Base-by-base conservation (phyloP, 1,284 basidiomycete species). In the Moniliella sp. region DNA sequence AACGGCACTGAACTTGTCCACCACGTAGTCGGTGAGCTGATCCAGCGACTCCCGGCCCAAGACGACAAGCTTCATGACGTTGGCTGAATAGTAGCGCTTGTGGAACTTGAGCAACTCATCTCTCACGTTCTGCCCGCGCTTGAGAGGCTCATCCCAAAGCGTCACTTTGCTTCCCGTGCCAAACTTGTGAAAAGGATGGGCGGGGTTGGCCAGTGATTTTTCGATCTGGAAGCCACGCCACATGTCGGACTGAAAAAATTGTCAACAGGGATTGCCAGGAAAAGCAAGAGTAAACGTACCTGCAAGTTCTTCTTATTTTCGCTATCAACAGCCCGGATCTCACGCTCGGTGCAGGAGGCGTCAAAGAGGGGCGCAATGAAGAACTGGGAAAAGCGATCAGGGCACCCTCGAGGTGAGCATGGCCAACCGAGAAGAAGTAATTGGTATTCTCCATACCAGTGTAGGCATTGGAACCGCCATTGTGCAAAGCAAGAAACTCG, bases 231-330 rank as follows among this genome's bases (percentile, higher is more conserved):
- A 94, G 35, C 86, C 74, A n/a, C 91, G 73, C 84, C 86, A 94
- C 54, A 77, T 66, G 61, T 97, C 88, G n/a, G 67, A 68, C 63
- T 94, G n/a, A n/a, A n/a, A n/a, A n/a, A n/a, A n/a, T n/a, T n/a
- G n/a, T n/a, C n/a, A n/a, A n/a, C n/a, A n/a, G n/a, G n/a, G n/a
- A n/a, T n/a, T n/a, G n/a, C n/a, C n/a, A n/a, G n/a, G n/a, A n/a
- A n/a, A n/a, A n/a, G n/a, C n/a, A n/a, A n/a, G n/a, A n/a, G n/a
- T n/a, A n/a, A n/a, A n/a, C n/a, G n/a, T n/a, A n/a, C n/a, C n/a
- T n/a, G 88, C 32, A 83, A 70, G 58, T 97, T 97, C 68, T 97
- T 97, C 67, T 83, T 84, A 69, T 97, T 79, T 60, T 99, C 91
- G 1, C 84, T 93, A 59, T 97, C 78, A 21, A 99, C 91, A 1